Conservation (phyloP, 2,329 filamentous ascomycete species). For the Ophiocordyceps camponoti-rufipedis region DNA sequence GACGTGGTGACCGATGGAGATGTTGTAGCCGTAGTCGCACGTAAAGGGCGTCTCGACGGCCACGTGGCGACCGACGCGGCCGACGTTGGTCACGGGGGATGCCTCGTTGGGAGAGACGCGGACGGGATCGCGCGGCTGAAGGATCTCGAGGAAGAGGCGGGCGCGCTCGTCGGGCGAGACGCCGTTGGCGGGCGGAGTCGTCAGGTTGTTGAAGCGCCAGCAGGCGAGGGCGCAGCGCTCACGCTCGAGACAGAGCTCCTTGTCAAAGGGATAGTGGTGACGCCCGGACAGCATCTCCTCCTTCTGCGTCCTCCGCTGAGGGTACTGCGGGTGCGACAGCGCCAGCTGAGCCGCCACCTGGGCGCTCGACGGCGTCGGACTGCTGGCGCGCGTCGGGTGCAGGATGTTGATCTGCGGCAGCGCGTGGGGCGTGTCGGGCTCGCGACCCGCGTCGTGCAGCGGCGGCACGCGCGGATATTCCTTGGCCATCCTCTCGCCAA, state of each 20-base stretch:
- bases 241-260: slow-evolving; percentile 66
- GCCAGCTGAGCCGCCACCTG: slow-evolving; percentile 42
- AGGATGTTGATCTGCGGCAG: slow-evolving; percentile 40
- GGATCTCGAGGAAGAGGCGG: slow-evolving; percentile 52
- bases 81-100: slow-evolving; percentile 33
- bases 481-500: slow-evolving; percentile 31
- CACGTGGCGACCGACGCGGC: slow-evolving; percentile 54
- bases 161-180: slow-evolving; percentile 50
- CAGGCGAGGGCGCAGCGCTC: slow-evolving; percentile 66
- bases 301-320: slow-evolving; percentile 46
- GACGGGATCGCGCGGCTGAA: slow-evolving; percentile 42
- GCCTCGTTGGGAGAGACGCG: slow-evolving; percentile 36
- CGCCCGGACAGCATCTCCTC: slow-evolving; percentile 76
- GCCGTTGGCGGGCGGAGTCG: slow-evolving; percentile 54
- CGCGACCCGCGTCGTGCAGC: slow-evolving; percentile 38
- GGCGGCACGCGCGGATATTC: slow-evolving; percentile 44
- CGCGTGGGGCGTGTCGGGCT: slow-evolving; percentile 33
- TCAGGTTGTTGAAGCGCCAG: slow-evolving; percentile 66
- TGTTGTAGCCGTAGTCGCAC: slow-evolving; percentile 93
- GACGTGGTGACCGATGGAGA: slow-evolving; percentile 71
- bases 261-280: slow-evolving; percentile 63
- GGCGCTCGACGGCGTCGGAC: slow-evolving; percentile 23
- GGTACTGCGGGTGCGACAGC: slow-evolving; percentile 34
- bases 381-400: slow-evolving; percentile 30
- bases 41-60: slow-evolving; percentile 75